Evolutionary conservation across 1,284 basidiomycete genomes (phyloP), one percentile per base, ranked within the genome.

Genomic region (Pholiota adiposa): DNA sequence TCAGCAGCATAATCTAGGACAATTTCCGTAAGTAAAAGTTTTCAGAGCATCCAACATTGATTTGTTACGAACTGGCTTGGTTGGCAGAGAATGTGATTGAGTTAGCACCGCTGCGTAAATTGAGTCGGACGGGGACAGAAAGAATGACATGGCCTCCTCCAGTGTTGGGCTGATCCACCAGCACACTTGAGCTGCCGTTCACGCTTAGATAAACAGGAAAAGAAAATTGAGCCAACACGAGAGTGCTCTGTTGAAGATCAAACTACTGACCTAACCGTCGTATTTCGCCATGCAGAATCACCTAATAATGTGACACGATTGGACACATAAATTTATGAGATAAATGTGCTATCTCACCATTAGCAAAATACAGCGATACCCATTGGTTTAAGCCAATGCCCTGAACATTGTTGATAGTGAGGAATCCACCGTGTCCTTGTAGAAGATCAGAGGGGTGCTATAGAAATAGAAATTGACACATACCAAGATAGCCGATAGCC

Each of bases 321-420:
- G 33, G 1, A 3, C 29, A 56, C 29, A 29, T 25, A 48, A n/a
- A 43, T 25, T 25, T 6, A 25, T 29, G 34, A 25, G 14, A 21
- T 14, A 38, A 33, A 27, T 21, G 40, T 27, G 14, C 23, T 0
- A 14, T 55, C 66, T 8, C 56, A 79, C 78, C 84, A 65, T 86
- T 86, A 2, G 84, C 82, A 65, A 81, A 85, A 69, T 86, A 84
- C 25, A 86, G 68, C 5, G 83, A 74, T 21, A 88, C 79, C 85
- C 85, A 87, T 65, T 87, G 85, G 4, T 74, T 75, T 12, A 69
- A 69, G 5, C 85, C 85, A 57, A 73, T 81, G 12, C 86, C 84
- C 66, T 85, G 81, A 6, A 88, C 79, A 64, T 81, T 80, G 61
- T 79, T 85, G 52, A 88, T 77, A 0, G 83, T 85, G 11, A 88